Conservation (phyloP, 2,329 filamentous ascomycete species). For the Grosmannia serpens region DNA sequence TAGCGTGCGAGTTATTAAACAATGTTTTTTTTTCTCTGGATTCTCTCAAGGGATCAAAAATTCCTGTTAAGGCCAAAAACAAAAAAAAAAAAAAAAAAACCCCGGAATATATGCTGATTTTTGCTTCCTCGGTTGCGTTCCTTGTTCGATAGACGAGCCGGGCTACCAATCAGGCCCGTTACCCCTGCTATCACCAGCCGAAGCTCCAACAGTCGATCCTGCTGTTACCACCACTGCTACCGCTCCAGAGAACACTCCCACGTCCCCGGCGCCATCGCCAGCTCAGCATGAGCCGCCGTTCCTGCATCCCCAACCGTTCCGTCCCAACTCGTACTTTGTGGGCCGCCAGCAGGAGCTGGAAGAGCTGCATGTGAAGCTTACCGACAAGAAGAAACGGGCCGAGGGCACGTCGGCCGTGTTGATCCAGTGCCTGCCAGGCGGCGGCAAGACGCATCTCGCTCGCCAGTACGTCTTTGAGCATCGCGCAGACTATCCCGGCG, state of each 20-base stretch:
- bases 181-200: neutral
- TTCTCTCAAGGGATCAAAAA: no score
- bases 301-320: conserved; percentile 43
- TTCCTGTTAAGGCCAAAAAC: no score
- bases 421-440: conserved; percentile 52
- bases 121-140: neutral
- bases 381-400: conserved; percentile 40
- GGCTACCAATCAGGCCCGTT: neutral
- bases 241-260: no score
- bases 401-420: conserved; percentile 52
- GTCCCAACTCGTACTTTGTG: conserved; percentile 51
- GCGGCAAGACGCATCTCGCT: conserved; percentile 58
- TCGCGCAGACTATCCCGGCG: conserved; percentile 47
- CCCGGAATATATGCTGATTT: neutral
- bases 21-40: no score
- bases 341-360: conserved; percentile 47
- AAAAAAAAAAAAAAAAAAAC: neutral
- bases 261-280: no score
- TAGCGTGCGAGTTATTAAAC: no score
- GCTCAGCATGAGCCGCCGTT: conserved; percentile 17
- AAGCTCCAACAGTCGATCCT: neutral
- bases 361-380: conserved; percentile 46
- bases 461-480: conserved; percentile 55
- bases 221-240: neutral
- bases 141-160: neutral